Base-by-base conservation (phyloP, 495 filamentous ascomycete genomes). In the Amniculicola lignicola region DNA sequence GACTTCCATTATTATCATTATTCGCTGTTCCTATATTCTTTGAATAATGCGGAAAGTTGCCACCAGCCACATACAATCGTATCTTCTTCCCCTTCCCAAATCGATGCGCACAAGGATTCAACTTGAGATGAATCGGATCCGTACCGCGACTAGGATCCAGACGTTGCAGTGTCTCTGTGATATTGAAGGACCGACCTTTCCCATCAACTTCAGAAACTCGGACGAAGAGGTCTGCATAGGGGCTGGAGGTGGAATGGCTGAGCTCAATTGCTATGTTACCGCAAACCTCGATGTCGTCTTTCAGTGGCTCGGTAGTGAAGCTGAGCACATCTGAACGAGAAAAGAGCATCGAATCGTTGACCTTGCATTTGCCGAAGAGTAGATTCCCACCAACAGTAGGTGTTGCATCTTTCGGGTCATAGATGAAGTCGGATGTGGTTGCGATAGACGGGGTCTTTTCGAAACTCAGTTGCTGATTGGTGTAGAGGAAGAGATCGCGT, bases 151-250 rank as follows among this genome's bases (percentile, higher is more conserved):
- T 28, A 3, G 28, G 25, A 18, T 54, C 41, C 39, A 54, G 39
- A 1, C 39, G 39, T 21, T 44, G 24, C 12, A 11, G 46, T 4
- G 4, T 28, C 2, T 54, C 51, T 2, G 28, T 36, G 7, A 54
- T 23, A 18, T 45, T 54, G 15, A 24, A n/a, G 11, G 51, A 54
- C 21, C 37, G 7, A 2, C 51, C 51, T 19, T 45, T 35, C 2
- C 9, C 28, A 21, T 54, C 31, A 1, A 54, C 51, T 29, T 54
- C 51, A 21, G 39, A 45, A 19, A 54, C 24, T 14, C 51, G 39
- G 11, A 54, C 27, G 16, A 44, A 54, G 22, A 54, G 16, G 24
- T 54, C 40, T 7, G 28, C 41, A 21, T 45, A 37, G 1, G 39
- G 39, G 25, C 15, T 45, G 14, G 35, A 21, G 7, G 25, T 54